Base-by-base conservation (phyloP, 352 stramenopile genomes). In the Phytophthora sansomeana region DNA sequence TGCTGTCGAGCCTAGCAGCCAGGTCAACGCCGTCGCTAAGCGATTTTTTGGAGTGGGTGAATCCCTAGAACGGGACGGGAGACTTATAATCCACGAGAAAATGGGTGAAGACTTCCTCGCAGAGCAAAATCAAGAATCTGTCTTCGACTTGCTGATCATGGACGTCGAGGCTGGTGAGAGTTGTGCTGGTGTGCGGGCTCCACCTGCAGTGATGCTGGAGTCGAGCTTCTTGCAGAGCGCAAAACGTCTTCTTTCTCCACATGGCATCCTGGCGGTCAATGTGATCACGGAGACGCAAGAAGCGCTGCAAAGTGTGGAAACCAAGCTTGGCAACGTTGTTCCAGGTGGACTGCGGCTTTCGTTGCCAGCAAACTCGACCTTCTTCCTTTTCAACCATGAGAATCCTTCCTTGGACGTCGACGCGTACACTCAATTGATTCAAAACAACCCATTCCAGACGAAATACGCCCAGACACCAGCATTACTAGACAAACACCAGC, bases 81-180 rank as follows among this genome's bases (percentile, higher is more conserved):
- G 63, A 5, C 35, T 91, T 29, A 39, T 49, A 6, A 67, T 92
- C 1, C 70, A 87, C 28, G 62, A 85, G 42, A 42, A 72, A 61
- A 69, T 66, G 17, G 80, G 80, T 10, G 75, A 91, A 63, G 57
- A 75, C 6, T 86, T 87, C 19, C 44, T 93, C 0, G 24, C 43
- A 0, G 44, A 69, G 10, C 62, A 81, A 16, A 17, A 54, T 4
- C 35, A 69, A 7, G 21, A 32, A 39, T 41, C 14, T 21, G 24
- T 19, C 1, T 75, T 81, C 33, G 81, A 92, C 63, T 19, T 90
- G 4, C 9, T 91, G 8, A 30, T 91, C 7, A 7, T 95, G 19
- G 86, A 95, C 54, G 86, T 95, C 3, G 86, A 95, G 48, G 75
- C 69, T 38, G 85, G 83, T 3, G 68, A 72, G 35, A 63, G 48